Percentiles rank a stretch among this genome's conserved stretches.
phyloP scores from a whole-genome alignment of 345 rosid species.

The Ricinus communis region DNA sequence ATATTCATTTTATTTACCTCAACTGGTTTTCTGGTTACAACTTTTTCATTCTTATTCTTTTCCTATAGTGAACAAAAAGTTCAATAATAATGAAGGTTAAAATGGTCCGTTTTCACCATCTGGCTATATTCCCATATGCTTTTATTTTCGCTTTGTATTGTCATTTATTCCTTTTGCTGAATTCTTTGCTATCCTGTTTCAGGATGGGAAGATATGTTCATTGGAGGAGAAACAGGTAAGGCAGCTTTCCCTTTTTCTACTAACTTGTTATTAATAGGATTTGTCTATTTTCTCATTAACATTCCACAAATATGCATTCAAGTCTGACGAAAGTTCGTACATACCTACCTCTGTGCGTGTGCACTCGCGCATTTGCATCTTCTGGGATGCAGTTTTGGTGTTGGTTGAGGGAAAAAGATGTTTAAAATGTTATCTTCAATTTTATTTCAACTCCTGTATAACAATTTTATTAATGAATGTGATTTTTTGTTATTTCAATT shows the following conservation, averaged over 20 bases:
- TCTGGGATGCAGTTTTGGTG: too few species aligned
- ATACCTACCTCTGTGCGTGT: background rate
- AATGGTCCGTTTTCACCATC: background rate
- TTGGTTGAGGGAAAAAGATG: too few species aligned
- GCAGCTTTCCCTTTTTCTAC: too few species aligned
- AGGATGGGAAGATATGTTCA: constrained; percentile 78
- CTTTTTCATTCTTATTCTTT: background rate
- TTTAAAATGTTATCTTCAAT: background rate
- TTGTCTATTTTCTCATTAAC: background rate
- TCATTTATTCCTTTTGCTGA: background rate
- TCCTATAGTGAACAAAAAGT: background rate
- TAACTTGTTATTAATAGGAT: too few species aligned
- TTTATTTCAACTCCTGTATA: background rate
- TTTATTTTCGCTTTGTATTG: background rate
- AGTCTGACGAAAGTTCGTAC: background rate
- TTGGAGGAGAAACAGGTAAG: constrained; percentile 88
- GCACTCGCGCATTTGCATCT: too few species aligned
- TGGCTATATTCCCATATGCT: background rate
- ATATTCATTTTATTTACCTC: background rate
- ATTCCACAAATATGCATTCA: background rate
- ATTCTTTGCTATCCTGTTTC: constrained; percentile 24
- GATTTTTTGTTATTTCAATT: background rate
- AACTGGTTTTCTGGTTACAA: background rate
- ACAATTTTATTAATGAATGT: background rate
- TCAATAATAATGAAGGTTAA: background rate